phyloP scores from a whole-genome alignment of 179 eudicot genomes.

The Nepenthes alata region DNA sequence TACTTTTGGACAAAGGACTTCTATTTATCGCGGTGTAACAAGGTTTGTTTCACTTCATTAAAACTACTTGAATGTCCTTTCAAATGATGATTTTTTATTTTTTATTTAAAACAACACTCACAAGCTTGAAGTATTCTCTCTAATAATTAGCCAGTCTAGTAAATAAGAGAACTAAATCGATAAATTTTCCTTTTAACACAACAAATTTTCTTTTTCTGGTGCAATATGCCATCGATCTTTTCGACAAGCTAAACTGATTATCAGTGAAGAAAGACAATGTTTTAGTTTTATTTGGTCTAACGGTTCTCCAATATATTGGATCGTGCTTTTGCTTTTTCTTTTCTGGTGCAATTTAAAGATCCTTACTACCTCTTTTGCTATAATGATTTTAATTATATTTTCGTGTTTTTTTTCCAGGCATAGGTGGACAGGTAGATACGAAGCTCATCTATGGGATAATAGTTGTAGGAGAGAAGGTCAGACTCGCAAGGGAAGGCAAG shows the following conservation, averaged over 20 bases:
- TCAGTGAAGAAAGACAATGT: neutral
- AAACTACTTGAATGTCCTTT: neutral
- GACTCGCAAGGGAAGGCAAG: constrained; percentile 65
- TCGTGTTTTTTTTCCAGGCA: constrained; percentile 19
- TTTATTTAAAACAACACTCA: neutral
- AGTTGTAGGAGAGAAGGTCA: constrained; percentile 73
- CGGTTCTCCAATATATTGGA: no score
- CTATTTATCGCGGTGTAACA: constrained; percentile 65
- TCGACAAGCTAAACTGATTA: neutral
- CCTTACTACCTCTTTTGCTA: neutral
- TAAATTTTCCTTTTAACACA: neutral
- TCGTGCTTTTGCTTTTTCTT: no score
- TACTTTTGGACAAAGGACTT: constrained; percentile 63
- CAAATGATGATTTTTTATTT: no score
- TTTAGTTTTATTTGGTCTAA: neutral
- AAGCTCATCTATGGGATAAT: constrained; percentile 68
- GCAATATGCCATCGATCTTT: neutral
- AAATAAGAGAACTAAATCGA: neutral
- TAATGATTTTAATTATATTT: neutral
- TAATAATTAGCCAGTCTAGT: neutral
- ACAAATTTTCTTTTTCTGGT: no score
- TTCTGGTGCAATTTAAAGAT: neutral
- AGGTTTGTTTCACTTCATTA: constrained; percentile 17
- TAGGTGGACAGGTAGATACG: constrained; percentile 69
- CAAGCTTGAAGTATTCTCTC: neutral